A percentile compares a stretch with the other conserved stretches of the same genome.
phyloP scores from a whole-genome alignment of 1,284 basidiomycete species.

The Tremellales sp. region DNA sequence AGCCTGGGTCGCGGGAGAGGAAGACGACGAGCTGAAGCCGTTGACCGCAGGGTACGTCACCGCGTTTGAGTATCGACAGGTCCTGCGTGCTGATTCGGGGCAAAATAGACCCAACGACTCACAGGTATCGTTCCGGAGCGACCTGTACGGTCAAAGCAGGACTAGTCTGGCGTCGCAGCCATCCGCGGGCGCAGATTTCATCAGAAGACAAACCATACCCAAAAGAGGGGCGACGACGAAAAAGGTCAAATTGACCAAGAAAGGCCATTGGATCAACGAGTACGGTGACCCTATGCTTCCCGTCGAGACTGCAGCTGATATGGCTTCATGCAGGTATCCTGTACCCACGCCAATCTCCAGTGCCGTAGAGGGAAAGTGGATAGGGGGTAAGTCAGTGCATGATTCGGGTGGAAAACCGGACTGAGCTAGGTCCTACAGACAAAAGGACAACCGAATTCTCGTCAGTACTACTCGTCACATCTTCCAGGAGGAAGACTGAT shows the following conservation, averaged over 20 bases:
- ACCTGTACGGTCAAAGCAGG: neutral
- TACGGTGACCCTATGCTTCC: conserved; percentile 35
- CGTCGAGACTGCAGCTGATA: neutral
- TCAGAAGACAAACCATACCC: conserved; percentile 71
- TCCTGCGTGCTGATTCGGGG: no score
- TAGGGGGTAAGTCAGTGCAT: conserved; percentile 39
- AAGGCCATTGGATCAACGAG: conserved; percentile 86
- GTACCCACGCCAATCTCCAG: conserved; percentile 82
- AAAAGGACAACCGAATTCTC: conserved; percentile 74
- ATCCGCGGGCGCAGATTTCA: conserved; percentile 38
- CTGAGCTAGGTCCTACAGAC: conserved; percentile 25
- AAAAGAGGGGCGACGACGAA: conserved; percentile 81
- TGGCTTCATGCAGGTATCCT: conserved; percentile 50
- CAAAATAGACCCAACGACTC: neutral
- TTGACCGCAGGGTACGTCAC: conserved; percentile 18
- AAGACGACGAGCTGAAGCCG: conserved; percentile 28
- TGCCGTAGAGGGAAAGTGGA: conserved; percentile 78
- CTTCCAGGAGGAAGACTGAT: conserved; percentile 5
- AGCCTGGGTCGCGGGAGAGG: conserved; percentile 29
- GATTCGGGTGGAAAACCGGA: neutral
- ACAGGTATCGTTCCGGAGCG: neutral
- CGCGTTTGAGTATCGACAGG: neutral
- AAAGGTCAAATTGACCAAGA: conserved; percentile 78
- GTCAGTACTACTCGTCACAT: conserved; percentile 54
- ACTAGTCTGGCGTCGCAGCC: neutral